These are phyloP conservation scores for Starmerella sirachaensis DNA, from an alignment of 805 yeast genomes.

Conservation along the genomic window DNA sequence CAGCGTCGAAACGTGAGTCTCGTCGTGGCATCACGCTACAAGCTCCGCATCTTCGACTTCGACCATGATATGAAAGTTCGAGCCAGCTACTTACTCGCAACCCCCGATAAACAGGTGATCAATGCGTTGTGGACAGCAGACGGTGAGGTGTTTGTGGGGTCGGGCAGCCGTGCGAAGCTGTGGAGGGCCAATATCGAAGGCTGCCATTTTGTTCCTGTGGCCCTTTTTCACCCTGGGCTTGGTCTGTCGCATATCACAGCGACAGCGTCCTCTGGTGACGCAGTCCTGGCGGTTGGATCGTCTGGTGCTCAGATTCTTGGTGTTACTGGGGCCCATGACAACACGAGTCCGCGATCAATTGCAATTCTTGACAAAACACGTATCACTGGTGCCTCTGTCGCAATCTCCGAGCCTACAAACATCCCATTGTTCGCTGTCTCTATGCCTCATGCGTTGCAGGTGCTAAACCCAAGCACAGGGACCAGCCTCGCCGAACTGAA, in stretches of 20 bases:
- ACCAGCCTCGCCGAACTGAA: conserved; percentile 1
- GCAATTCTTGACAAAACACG: not conserved
- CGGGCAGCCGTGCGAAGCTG: conserved; percentile 7
- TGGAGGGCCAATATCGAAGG: conserved; percentile 6
- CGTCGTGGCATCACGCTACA: conserved; percentile 18
- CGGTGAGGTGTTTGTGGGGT: conserved; percentile 3
- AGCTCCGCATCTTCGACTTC: conserved; percentile 12
- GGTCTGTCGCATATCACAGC: conserved; percentile 6
- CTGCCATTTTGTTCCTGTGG: conserved; percentile 5
- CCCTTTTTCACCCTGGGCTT: conserved; percentile 6
- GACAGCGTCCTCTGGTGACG: conserved; percentile 1
- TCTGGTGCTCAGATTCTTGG: conserved; percentile 2
- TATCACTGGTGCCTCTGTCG: not conserved
- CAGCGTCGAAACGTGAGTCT: too few relatives aligned
- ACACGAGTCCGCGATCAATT: not conserved
- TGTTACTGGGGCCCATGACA: not conserved
- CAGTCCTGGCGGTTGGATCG: not conserved
- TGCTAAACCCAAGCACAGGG: conserved; percentile 14
- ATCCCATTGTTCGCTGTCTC: conserved; percentile 6
- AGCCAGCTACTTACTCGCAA: conserved; percentile 3
- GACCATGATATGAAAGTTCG: not conserved
- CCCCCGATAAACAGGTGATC: conserved; percentile 9
- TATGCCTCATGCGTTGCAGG: not conserved
- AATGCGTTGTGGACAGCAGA: conserved; percentile 6
- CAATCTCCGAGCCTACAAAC: conserved; percentile 1